Evolutionary conservation across 352 stramenopile genomes (phyloP).

Genomic region (Pythium plurisporium): DNA sequence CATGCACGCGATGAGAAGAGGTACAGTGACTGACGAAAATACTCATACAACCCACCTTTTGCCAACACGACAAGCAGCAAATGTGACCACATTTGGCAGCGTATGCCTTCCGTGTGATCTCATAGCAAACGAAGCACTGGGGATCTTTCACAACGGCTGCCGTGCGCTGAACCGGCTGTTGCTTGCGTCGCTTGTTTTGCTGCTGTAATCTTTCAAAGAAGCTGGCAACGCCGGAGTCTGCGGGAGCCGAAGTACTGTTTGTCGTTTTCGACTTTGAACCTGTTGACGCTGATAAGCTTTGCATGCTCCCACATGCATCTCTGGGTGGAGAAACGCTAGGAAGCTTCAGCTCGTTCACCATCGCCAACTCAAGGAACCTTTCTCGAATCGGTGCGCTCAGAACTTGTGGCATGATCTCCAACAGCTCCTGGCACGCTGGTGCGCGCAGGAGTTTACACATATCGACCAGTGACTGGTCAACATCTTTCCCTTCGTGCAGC

Average conservation of each 20-base stretch:
- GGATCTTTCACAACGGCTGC: conserved; percentile 66
- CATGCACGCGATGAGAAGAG: not conserved
- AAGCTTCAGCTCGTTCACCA: conserved; percentile 31
- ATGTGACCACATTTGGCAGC: conserved; percentile 79
- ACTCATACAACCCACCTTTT: conserved; percentile 48
- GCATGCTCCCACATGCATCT: not conserved
- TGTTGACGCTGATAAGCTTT: not conserved
- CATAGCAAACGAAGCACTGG: conserved; percentile 83
- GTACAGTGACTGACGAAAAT: not conserved
- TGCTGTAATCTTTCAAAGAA: conserved; percentile 74
- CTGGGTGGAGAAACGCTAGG: not conserved
- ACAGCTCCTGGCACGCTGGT: conserved; percentile 42
- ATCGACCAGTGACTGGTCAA: conserved; percentile 33
- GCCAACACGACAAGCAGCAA: conserved; percentile 78
- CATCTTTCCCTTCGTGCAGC: conserved; percentile 36
- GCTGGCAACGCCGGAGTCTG: conserved; percentile 14
- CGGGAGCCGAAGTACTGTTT: not conserved
- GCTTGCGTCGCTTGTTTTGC: conserved; percentile 45
- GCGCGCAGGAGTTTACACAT: conserved; percentile 51
- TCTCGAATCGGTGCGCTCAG: conserved; percentile 38
- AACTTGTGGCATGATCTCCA: conserved; percentile 64
- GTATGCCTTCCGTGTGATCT: conserved; percentile 72
- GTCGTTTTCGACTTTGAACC: not conserved
- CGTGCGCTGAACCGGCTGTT: conserved; percentile 20
- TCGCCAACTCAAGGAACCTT: conserved; percentile 42